These are phyloP conservation scores for Saccharomycopsis schoenii DNA, from an alignment of 805 yeast genomes.

Conservation along the genomic window DNA sequence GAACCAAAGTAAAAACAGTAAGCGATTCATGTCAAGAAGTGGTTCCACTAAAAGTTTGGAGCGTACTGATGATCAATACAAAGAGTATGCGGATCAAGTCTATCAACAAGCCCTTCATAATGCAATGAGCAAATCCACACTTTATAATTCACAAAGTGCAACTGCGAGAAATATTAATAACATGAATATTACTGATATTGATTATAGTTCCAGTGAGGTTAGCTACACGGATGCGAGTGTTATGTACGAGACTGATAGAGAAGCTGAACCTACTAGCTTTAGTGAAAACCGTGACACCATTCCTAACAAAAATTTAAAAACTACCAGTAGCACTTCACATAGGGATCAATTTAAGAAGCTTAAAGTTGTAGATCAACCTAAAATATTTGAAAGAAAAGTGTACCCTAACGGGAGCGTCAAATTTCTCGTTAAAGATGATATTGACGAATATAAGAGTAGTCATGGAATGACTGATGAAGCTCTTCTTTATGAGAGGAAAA, in stretches of 20 bases:
- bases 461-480: not conserved
- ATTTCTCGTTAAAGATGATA: not conserved
- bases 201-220: not conserved
- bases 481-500: not conserved
- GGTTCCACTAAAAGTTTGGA: not conserved
- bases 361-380: not conserved
- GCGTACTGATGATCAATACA: not conserved
- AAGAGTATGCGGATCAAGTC: not conserved
- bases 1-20: not conserved
- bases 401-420: slow-evolving; percentile 7
- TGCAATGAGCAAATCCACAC: not conserved
- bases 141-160: not conserved
- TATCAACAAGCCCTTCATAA: not conserved
- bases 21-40: not conserved
- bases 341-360: not conserved
- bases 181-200: not conserved
- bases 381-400: slow-evolving; percentile 9
- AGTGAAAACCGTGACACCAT: not conserved
- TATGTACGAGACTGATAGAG: not conserved
- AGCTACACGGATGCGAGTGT: not conserved
- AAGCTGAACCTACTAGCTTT: not conserved
- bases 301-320: not conserved
- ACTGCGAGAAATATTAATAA: not conserved
- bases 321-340: not conserved
- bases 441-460: not conserved